Percentiles rank a stretch among this genome's conserved stretches.
Conservation (phyloP, 2,329 filamentous ascomycete genomes). For the Onygenales sp. region DNA sequence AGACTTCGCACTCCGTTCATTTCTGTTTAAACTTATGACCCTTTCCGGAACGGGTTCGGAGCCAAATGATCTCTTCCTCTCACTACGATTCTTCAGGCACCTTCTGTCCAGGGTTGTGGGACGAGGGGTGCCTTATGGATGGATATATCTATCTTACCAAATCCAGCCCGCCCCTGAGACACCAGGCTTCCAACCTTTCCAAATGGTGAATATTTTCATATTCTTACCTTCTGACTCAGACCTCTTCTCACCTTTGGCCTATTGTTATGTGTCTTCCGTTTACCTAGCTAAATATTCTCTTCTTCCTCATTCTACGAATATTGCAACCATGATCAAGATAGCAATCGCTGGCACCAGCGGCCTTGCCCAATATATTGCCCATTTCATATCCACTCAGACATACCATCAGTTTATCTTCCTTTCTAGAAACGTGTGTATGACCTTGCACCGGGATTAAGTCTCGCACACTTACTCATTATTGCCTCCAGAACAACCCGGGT, state of each 20-base stretch:
- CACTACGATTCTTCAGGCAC: too few species aligned
- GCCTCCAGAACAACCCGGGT: constrained; percentile 25
- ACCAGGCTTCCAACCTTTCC: too few species aligned
- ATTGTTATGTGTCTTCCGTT: not conserved
- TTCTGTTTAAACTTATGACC: too few species aligned
- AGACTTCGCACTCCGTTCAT: too few species aligned
- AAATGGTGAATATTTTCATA: too few species aligned
- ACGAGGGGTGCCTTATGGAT: too few species aligned
- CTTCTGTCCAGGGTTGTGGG: too few species aligned
- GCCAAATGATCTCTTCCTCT: too few species aligned
- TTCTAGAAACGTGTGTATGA: constrained; percentile 49
- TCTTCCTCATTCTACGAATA: not conserved
- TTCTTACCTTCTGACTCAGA: too few species aligned
- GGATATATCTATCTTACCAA: too few species aligned
- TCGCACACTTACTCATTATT: constrained; percentile 6
- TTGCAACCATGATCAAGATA: constrained; percentile 45
- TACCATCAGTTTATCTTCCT: constrained; percentile 62
- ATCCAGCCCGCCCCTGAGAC: too few species aligned
- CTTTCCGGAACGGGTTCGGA: too few species aligned
- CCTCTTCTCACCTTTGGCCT: not conserved
- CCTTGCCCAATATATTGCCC: constrained; percentile 48
- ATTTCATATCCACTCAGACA: constrained; percentile 51
- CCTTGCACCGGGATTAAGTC: not conserved
- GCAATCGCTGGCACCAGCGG: constrained; percentile 54
- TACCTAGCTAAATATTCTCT: not conserved